Percentiles rank a stretch among this genome's conserved stretches.
Evolutionary conservation across 257 asterid species (phyloP).

Genomic region (Nicotiana benthamiana): DNA sequence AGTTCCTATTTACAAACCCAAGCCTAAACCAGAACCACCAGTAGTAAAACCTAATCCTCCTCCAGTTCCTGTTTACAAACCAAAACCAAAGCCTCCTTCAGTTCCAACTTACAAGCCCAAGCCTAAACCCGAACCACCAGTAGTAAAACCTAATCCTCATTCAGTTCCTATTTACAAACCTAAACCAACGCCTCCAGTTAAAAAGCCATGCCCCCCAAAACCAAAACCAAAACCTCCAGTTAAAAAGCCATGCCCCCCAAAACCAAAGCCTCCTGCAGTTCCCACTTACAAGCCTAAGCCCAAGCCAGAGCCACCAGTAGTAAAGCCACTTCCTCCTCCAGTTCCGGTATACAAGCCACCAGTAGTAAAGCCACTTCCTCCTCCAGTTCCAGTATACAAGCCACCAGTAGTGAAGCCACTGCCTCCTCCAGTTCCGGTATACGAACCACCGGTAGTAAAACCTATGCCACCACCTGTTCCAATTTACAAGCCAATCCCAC

Average conservation of each 20-base stretch:
- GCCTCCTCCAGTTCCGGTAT: constrained; percentile 36
- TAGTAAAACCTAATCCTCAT: constrained; percentile 3
- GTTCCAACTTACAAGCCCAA: constrained; percentile 18
- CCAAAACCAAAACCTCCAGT: constrained; percentile 25
- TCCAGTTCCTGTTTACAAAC: constrained; percentile 6
- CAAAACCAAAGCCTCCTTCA: constrained; percentile 8
- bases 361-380: constrained; percentile 16
- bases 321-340: constrained; percentile 29
- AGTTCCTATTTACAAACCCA: constrained; percentile 18
- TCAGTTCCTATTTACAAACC: constrained; percentile 10
- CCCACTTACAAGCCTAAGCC: constrained; percentile 10
- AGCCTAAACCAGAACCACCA: constrained; percentile 27
- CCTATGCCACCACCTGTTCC: constrained; percentile 40
- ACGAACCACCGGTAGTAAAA: constrained; percentile 17
- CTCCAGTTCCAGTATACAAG: constrained; percentile 5
- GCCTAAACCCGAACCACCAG: constrained; percentile 23
- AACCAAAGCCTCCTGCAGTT: constrained; percentile 2
- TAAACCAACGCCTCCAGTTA: neutral
- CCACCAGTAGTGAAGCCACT: constrained; percentile 19
- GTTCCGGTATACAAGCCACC: constrained; percentile 6
- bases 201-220: constrained; percentile 14
- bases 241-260: neutral
- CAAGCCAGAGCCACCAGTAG: neutral
- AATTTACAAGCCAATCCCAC: constrained; percentile 33
- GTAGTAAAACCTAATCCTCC: constrained; percentile 3